Percentiles rank a stretch among this genome's conserved stretches.
phyloP scores from a whole-genome alignment of 768 basidiomycete genomes.

The Lepiota subincarnata region DNA sequence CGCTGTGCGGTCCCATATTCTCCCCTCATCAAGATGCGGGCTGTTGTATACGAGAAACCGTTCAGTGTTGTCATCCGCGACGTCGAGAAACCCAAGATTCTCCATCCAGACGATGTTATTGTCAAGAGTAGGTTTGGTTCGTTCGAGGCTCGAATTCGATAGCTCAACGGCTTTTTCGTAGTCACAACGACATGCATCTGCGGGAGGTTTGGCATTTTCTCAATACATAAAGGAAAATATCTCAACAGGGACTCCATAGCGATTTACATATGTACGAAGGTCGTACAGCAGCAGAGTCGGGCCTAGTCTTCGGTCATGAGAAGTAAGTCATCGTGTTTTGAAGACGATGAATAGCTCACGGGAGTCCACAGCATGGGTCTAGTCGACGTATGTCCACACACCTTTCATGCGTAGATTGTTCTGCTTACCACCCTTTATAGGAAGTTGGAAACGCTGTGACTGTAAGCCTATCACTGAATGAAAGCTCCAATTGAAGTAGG shows the following conservation, averaged over 20 bases:
- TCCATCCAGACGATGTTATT: constrained; percentile 51
- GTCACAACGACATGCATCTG: constrained; percentile 51
- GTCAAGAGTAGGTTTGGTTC: constrained; percentile 33
- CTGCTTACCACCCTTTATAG: constrained; percentile 17
- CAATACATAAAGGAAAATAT: not conserved
- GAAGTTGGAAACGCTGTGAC: constrained; percentile 43
- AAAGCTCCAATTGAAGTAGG: not conserved
- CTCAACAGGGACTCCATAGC: constrained; percentile 18
- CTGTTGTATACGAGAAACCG: constrained; percentile 50
- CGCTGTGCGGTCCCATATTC: too few species aligned
- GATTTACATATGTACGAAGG: constrained; percentile 58
- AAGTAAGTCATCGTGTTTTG: constrained; percentile 28
- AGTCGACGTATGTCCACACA: constrained; percentile 32
- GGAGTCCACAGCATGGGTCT: constrained; percentile 40
- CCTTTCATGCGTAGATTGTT: not conserved
- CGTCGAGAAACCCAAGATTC: constrained; percentile 42
- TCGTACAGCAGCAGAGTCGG: constrained; percentile 44
- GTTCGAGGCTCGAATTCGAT: not conserved
- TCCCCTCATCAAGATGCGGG: constrained; percentile 33
- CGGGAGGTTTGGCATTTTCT: constrained; percentile 32
- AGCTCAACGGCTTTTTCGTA: constrained; percentile 16
- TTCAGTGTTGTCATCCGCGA: constrained; percentile 44
- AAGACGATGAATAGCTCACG: not conserved
- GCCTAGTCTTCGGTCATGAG: constrained; percentile 52
- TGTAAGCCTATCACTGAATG: constrained; percentile 21